Conservation (phyloP, 805 yeast genomes). For the Jamesozyma rosinii region DNA sequence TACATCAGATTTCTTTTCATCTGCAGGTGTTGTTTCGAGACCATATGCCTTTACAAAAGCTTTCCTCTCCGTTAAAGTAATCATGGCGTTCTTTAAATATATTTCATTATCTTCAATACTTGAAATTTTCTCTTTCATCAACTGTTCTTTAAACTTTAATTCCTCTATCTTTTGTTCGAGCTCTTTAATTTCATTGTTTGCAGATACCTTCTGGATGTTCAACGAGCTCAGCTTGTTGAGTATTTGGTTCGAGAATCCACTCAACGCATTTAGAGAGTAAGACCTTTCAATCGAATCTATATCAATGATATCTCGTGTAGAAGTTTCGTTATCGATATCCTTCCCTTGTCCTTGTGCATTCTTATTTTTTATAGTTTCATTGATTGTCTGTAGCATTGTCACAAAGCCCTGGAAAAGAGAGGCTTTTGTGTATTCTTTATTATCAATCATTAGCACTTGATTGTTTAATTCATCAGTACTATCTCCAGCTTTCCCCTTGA, state of each 20-base stretch:
- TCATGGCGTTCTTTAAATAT: slow-evolving; percentile 37
- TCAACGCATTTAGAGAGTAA: slow-evolving; percentile 35
- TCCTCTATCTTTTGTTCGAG: slow-evolving; percentile 45
- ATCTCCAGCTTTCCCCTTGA: slow-evolving; percentile 14
- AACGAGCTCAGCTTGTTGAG: slow-evolving; percentile 42
- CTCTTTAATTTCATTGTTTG: slow-evolving; percentile 54
- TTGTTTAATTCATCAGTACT: not conserved
- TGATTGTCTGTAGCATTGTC: slow-evolving; percentile 43
- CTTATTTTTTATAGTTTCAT: slow-evolving; percentile 14
- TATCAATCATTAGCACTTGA: slow-evolving; percentile 18
- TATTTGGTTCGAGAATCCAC: slow-evolving; percentile 33
- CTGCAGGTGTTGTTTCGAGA: slow-evolving; percentile 10
- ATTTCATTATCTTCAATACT: slow-evolving; percentile 46
- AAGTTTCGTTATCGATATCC: not conserved
- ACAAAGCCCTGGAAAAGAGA: slow-evolving; percentile 64
- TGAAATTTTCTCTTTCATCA: slow-evolving; percentile 44
- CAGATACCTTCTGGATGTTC: slow-evolving; percentile 54
- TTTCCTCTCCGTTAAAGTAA: slow-evolving; percentile 35
- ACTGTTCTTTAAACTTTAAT: slow-evolving; percentile 38
- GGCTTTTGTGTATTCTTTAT: slow-evolving; percentile 19
- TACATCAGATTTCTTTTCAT: not conserved
- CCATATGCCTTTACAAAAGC: slow-evolving; percentile 34
- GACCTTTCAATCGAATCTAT: slow-evolving; percentile 7
- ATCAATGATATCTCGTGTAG: not conserved
- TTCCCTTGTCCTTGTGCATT: not conserved